Base-by-base conservation (phyloP, 1,139 yeast species). In the Suhomyces terraborum region DNA sequence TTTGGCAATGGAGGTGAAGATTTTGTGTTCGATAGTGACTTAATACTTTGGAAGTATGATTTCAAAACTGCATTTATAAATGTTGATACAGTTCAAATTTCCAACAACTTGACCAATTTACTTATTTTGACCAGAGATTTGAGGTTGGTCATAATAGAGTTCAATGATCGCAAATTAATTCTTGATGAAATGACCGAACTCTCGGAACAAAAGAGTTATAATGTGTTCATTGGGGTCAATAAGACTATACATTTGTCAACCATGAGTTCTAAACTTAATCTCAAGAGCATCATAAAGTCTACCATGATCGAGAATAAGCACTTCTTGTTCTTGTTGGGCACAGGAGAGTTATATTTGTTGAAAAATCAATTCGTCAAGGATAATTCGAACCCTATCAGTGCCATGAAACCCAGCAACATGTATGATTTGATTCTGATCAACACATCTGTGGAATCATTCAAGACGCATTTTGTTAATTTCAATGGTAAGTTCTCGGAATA, bases 41-140 rank as follows among this genome's bases (percentile, higher is more conserved):
- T 60, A 35, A 61, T 72, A 21, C 51, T 69, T 8, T 72, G 77
- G 76, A 63, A 70, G 40, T 67, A 69, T 41, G 62, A 64, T 44
- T 65, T 73, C 44, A 59, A 62, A 32, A 61, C 58, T 34, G 46
- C 52, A 13, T 59, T 70, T 26, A 37, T 67, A 17, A 51, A 52
- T 18, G 51, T 60, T 37, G 66, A 64, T 16, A 44, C 60, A 2
- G 50, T 53, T 13, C 48, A 49, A 8, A 36, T 46, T 8, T 35
- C 43, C 6, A 44, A 46, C 32, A n/a, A 29, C 10, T 24, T 42
- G 26, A 48, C 56, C 36, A 53, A 62, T 32, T 52, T 70, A 13
- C 51, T 69, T 1, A 44, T 71, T 22, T 55, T 71, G 18, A 61
- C 72, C 12, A 48, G 51, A 29, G 69, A 66, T 39, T 54, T 51